Base-by-base conservation (phyloP, 139 green algal genomes). In the Chlamydomonas schloesseri region DNA sequence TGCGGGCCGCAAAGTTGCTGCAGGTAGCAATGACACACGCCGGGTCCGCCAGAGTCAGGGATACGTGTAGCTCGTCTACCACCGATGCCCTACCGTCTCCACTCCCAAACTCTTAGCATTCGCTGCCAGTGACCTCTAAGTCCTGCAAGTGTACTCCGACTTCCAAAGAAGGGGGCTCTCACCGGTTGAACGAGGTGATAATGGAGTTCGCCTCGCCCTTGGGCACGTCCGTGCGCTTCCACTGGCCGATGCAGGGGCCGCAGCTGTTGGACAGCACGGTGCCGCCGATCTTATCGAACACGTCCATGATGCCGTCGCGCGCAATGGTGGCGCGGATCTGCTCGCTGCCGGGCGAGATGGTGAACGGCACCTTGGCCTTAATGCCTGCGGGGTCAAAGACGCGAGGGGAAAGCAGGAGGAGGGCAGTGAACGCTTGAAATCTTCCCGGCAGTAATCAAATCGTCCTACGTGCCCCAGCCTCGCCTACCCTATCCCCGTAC, bases 241-340 rank as follows among this genome's bases (percentile, higher is more conserved):
- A 99, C 93, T 99, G 97, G 29, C 97, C 97, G 72, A 99, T 99
- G 95, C 97, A 99, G 69, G 97, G 97, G 29, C 97, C 97, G 90
- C 97, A 99, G 33, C 95, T 94, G 90, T 99, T 99, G 78, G 96
- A 95, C 68, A 99, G 93, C 89, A 99, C 96, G n/a, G 97, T 99
- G 76, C 95, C 97, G 84, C 97, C 97, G 33, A 98, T 94, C 94
- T 98, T 95, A 68, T 96, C 89, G 83, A 99, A 98, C 36, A 96
- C 88, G 37, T 98, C 95, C 84, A 98, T 95, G 76, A 98, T 88
- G 84, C 96, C 96, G 81, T 99, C 97, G 47, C 97, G 92, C 72
- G 91, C 94, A 80, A 98, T 99, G 80, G 97, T 99, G 50, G 97
- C 96, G 65, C 97, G 91, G 89, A 99, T 98, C 92, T 99, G 97